Conservation (phyloP, 176 grass and related monocot species). For the Hyparrhenia diplandra region DNA sequence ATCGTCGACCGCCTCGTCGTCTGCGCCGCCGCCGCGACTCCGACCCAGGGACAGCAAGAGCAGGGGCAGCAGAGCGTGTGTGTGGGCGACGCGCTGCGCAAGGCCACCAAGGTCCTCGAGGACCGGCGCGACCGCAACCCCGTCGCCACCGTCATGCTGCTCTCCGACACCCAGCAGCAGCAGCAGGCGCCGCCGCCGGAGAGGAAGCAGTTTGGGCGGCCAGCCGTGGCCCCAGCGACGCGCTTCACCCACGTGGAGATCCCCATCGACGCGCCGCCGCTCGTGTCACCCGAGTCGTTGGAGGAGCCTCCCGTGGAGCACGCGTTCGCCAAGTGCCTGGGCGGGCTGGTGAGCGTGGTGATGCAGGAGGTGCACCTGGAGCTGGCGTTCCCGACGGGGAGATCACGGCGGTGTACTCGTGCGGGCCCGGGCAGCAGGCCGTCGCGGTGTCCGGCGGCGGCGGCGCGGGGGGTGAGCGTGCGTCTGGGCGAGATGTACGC, state of each 20-base stretch:
- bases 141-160: constrained; percentile 89
- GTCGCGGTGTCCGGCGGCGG: background rate
- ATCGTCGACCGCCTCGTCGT: constrained; percentile 84
- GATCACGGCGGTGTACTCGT: constrained; percentile 76
- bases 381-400: constrained; percentile 59
- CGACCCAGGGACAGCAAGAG: constrained; percentile 20
- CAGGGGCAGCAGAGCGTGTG: constrained; percentile 27
- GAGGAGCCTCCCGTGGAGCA: constrained; percentile 39
- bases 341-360: constrained; percentile 81
- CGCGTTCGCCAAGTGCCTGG: constrained; percentile 77
- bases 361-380: constrained; percentile 85
- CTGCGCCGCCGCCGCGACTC: constrained; percentile 1
- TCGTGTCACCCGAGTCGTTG: background rate
- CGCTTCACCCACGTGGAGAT: constrained; percentile 87
- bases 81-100: constrained; percentile 72
- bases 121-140: constrained; percentile 85
- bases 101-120: constrained; percentile 92
- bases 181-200: background rate
- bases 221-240: constrained; percentile 34
- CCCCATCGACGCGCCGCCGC: constrained; percentile 46
- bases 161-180: constrained; percentile 64
- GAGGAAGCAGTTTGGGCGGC: constrained; percentile 33
- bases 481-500: constrained; percentile 79
- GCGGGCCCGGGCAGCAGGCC: constrained; percentile 50
- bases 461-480: background rate